Evolutionary conservation across 164 flowering plant species (phyloP).

Genomic region (Magnolia sinica): DNA sequence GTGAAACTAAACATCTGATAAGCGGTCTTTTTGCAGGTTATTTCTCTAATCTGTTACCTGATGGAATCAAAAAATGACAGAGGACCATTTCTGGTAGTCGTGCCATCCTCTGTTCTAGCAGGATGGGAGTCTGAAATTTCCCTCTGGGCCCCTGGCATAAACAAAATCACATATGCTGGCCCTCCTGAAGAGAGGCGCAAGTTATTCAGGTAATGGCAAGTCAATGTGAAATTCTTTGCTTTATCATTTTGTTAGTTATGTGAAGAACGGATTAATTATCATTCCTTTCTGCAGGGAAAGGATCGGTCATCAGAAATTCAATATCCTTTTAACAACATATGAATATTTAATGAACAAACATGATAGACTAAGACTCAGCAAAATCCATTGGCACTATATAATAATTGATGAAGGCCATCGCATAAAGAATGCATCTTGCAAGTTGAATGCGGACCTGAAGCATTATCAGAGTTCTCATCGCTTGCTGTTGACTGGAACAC

Average conservation of each 20-base stretch:
- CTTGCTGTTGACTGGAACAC: conserved; percentile 94
- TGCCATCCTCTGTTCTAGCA: conserved; percentile 94
- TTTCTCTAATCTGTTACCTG: conserved; percentile 84
- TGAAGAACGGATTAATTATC: not conserved
- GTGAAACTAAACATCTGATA: not conserved
- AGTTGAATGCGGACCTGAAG: conserved; percentile 92
- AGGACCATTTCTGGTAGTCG: conserved; percentile 97
- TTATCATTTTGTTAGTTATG: conserved; percentile 16
- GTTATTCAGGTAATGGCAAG: conserved; percentile 69
- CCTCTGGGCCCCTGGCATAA: conserved; percentile 86
- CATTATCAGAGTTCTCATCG: conserved; percentile 89
- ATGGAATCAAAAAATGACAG: conserved; percentile 94
- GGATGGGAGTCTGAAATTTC: conserved; percentile 90
- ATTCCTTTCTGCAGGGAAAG: conserved; percentile 58
- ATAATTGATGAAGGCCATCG: conserved; percentile 97
- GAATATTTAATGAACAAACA: conserved; percentile 99
- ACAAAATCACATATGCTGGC: conserved; percentile 86
- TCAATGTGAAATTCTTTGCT: not conserved
- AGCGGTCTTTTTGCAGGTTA: conserved; percentile 52
- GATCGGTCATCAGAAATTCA: conserved; percentile 90
- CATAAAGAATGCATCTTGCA: conserved; percentile 79
- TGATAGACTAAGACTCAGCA: conserved; percentile 92
- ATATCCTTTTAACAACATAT: conserved; percentile 94
- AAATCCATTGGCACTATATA: conserved; percentile 90
- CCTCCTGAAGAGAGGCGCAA: conserved; percentile 94